phyloP scores from a whole-genome alignment of 805 yeast species.

The Saturnispora gosingensis region DNA sequence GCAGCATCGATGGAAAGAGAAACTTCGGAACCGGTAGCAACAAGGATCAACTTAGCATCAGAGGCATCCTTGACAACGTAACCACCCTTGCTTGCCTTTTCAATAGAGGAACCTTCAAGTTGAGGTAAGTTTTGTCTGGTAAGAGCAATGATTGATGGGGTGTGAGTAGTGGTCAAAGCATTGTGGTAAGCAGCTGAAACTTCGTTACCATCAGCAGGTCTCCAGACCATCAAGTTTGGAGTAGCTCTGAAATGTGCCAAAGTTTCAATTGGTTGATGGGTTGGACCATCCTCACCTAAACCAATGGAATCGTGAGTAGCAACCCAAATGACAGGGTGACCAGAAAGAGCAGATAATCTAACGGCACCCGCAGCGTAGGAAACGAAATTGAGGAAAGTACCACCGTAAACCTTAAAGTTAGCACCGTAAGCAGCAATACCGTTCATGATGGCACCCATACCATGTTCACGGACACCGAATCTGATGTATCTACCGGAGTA shows the following conservation, averaged over 20 bases:
- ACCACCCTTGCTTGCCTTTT: constrained; percentile 93
- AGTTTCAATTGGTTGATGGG: constrained; percentile 88
- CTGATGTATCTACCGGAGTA: constrained; percentile 90
- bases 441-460: constrained; percentile 97
- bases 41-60: constrained; percentile 64
- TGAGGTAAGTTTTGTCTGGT: constrained; percentile 89
- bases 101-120: constrained; percentile 84
- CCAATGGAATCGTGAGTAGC: constrained; percentile 89
- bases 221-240: constrained; percentile 79
- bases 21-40: constrained; percentile 94
- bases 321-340: constrained; percentile 77
- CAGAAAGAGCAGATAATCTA: constrained; percentile 75
- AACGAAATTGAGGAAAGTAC: constrained; percentile 93
- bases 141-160: constrained; percentile 69
- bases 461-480: constrained; percentile 99
- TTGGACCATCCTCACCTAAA: constrained; percentile 90
- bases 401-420: constrained; percentile 85
- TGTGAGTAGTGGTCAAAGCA: constrained; percentile 49
- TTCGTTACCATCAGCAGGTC: constrained; percentile 92
- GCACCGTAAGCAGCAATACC: constrained; percentile 91
- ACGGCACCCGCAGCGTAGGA: constrained; percentile 82
- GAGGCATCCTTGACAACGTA: constrained; percentile 59
- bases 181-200: constrained; percentile 71
- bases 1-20: constrained; percentile 73
- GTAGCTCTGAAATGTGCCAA: constrained; percentile 78